Evolutionary conservation across 306 rosid genomes (phyloP), one percentile per base, ranked within the genome.

Genomic region (Mucuna pruriens): DNA sequence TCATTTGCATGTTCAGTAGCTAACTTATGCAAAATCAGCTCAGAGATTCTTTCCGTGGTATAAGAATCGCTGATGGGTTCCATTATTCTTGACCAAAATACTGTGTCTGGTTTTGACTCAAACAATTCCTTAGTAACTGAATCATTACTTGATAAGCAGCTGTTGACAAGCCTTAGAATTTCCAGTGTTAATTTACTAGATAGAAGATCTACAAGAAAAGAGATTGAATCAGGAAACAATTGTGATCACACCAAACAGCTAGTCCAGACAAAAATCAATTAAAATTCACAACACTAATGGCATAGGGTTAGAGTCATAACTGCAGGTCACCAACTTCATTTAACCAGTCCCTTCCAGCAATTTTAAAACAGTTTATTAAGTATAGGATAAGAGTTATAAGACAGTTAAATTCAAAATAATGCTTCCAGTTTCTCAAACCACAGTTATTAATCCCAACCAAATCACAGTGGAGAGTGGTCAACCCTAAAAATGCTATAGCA

Each of bases 51-150:
- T 89, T 95, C 99, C 29, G 77, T 80, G 8, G 88, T 86, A 83
- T 91, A 91, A 57, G 90, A 77, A 87, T 95, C 98, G 83, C 75
- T 89, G 69, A 91, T 83, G 68, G 91, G 71, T 85, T 84, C 95
- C 87, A 93, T 88, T 83, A 91, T 55, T 81, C 84, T 95, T 80
- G 84, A 85, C 99, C 99, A 95, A 85, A 93, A 91, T 65, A 82
- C 68, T 10, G 89, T 86, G 40, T 83, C 83, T 23, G 86, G 89
- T 72, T 82, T 75, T 77, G 91, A 87, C 65, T 87, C 87, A 6
- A 91, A 79, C 77, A 82, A 74, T 45, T 87, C 89, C 36, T 52
- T 69, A 22, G 82, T 74, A 78, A 65, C 45, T 80, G 90, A 78
- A 71, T 81, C 74, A 54, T 42, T 78, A 77, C 51, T 80, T 33